These are phyloP conservation scores for Talinum fruticosum DNA, from an alignment of 148 eudicot genomes.

Conservation along the genomic window DNA sequence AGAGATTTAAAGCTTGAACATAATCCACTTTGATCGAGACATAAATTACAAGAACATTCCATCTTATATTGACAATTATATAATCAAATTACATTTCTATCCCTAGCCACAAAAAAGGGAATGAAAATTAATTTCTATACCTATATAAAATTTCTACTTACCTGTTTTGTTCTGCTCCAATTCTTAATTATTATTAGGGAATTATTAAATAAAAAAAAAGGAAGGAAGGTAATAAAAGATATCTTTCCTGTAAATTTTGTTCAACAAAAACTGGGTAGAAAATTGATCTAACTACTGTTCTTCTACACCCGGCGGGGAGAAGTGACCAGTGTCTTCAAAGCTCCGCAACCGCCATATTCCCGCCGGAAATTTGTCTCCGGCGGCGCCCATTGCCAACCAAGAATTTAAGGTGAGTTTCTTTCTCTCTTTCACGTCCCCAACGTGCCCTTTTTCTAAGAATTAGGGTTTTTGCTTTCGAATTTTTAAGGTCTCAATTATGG, in stretches of 20 bases:
- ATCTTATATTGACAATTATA: neutral
- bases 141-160: neutral
- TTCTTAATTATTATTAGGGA: neutral
- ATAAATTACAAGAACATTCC: neutral
- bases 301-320: neutral
- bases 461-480: conserved; percentile 19
- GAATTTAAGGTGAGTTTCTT: neutral
- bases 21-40: neutral
- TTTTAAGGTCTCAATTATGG: neutral
- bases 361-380: neutral
- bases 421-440: neutral
- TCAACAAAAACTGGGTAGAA: conserved; percentile 4
- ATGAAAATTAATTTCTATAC: no score
- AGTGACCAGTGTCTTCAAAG: neutral
- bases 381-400: neutral
- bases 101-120: neutral
- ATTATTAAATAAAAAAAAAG: neutral
- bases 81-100: neutral
- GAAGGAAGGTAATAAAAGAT: neutral
- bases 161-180: neutral
- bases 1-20: neutral
- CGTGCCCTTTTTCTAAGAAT: neutral
- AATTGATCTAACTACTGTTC: neutral
- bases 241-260: neutral
- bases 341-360: neutral